A percentile compares a stretch with the other conserved stretches of the same genome.
Evolutionary conservation across 148 eudicot genomes (phyloP).

Genomic region (Pouteria glomerata): DNA sequence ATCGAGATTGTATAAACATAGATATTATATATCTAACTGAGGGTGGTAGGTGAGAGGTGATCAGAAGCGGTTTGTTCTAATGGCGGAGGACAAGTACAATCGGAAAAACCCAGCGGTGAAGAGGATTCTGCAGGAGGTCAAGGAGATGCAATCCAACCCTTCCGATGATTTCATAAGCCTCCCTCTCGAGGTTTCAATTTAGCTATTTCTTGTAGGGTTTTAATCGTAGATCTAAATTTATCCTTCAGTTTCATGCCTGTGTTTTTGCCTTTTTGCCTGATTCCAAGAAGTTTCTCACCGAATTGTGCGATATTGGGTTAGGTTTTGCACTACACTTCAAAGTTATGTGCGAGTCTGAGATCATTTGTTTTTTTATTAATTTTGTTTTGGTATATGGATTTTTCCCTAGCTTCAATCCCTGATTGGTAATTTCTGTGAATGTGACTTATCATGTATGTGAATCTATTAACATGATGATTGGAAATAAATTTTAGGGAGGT

Average conservation of each 20-base stretch:
- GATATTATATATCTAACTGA: no score
- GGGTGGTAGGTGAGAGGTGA: background rate
- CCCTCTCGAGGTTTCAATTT: slow-evolving; percentile 70
- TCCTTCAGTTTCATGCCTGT: background rate
- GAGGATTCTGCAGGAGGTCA: slow-evolving; percentile 91
- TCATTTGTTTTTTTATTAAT: background rate
- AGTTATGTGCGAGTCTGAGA: background rate
- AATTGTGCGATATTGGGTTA: background rate
- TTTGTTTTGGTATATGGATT: background rate
- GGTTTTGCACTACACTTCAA: background rate
- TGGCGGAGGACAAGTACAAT: slow-evolving; percentile 80
- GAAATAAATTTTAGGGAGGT: background rate
- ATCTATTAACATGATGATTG: background rate
- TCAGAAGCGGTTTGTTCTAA: background rate
- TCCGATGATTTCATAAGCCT: slow-evolving; percentile 94
- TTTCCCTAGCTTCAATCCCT: background rate
- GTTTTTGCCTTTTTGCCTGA: background rate
- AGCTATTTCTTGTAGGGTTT: background rate
- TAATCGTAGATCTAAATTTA: background rate
- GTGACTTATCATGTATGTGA: background rate
- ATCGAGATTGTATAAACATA: no score
- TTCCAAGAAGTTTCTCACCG: background rate
- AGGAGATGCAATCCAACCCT: slow-evolving; percentile 97
- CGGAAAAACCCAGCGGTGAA: slow-evolving; percentile 90
- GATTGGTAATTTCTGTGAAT: background rate